Conservation (phyloP, 2,329 filamentous ascomycete genomes). For the Fusarium udum region DNA sequence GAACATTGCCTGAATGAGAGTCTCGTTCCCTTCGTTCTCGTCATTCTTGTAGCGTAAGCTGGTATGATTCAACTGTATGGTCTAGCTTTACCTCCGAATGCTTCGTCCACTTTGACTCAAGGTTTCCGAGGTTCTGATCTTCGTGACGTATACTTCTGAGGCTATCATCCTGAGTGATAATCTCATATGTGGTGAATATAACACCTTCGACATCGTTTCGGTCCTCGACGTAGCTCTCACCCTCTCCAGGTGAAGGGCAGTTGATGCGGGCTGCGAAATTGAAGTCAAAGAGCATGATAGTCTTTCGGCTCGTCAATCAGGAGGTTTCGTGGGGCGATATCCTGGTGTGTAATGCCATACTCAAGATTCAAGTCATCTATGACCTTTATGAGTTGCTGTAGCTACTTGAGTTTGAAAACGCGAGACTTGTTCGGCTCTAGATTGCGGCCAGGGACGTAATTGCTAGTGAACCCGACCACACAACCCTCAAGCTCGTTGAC, state of each 20-base stretch:
- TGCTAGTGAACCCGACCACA: slow-evolving; percentile 49
- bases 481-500: slow-evolving; percentile 45
- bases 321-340: slow-evolving; percentile 52
- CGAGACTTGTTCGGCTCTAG: slow-evolving; percentile 44
- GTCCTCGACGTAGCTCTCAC: slow-evolving; percentile 15
- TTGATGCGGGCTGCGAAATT: slow-evolving; percentile 42
- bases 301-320: slow-evolving; percentile 48
- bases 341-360: slow-evolving; percentile 51
- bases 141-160: slow-evolving; percentile 36
- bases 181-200: slow-evolving; percentile 50
- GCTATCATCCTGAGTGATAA: slow-evolving; percentile 47
- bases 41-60: slow-evolving; percentile 40
- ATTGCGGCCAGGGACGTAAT: slow-evolving; percentile 46
- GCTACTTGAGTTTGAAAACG: slow-evolving; percentile 49
- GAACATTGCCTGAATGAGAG: not conserved
- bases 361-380: slow-evolving; percentile 49
- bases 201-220: slow-evolving; percentile 50
- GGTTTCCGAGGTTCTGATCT: slow-evolving; percentile 34
- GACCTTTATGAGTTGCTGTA: slow-evolving; percentile 49
- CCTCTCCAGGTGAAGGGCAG: not conserved
- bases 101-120: slow-evolving; percentile 38
- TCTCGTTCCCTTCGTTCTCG: slow-evolving; percentile 10
- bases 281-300: slow-evolving; percentile 51
- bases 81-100: slow-evolving; percentile 48
- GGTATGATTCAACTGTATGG: slow-evolving; percentile 41